A percentile compares a stretch with the other conserved stretches of the same genome.
Evolutionary conservation across 2,329 filamentous ascomycete genomes (phyloP).

Genomic region (Neonectria neomacrospora): DNA sequence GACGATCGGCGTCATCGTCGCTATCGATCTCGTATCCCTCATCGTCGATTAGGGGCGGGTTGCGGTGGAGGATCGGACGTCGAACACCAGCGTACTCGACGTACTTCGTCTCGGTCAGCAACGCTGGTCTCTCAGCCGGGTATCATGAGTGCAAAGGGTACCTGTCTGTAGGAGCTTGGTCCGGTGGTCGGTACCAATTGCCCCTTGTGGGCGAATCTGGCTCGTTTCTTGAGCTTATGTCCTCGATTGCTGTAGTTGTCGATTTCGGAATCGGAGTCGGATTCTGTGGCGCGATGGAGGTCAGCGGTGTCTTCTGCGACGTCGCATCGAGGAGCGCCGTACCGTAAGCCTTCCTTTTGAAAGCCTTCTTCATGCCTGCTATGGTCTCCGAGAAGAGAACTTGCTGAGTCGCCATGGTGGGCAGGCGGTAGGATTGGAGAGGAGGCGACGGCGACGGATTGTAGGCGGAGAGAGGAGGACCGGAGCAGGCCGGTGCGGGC

Average conservation of each 20-base stretch:
- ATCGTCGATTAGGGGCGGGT: conserved; percentile 78
- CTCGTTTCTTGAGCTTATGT: conserved; percentile 81
- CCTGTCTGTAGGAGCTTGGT: conserved; percentile 77
- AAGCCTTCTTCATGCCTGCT: conserved; percentile 73
- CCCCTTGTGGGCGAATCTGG: conserved; percentile 76
- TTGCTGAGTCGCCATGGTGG: conserved; percentile 63
- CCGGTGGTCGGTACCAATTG: conserved; percentile 74
- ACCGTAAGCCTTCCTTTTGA: conserved; percentile 74
- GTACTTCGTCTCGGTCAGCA: conserved; percentile 59
- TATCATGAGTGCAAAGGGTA: conserved; percentile 50
- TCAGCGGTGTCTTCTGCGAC: conserved; percentile 33
- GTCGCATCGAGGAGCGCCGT: conserved; percentile 31
- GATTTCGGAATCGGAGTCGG: conserved; percentile 80
- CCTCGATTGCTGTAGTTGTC: conserved; percentile 78
- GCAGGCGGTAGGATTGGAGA: conserved; percentile 25
- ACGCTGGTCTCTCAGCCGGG: conserved; percentile 15
- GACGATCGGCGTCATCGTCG: conserved; percentile 74
- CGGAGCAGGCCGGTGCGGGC: conserved; percentile 22
- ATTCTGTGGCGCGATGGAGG: conserved; percentile 63
- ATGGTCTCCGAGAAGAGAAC: conserved; percentile 74
- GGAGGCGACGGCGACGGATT: conserved; percentile 23
- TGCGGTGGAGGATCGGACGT: conserved; percentile 78
- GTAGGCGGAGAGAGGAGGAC: conserved; percentile 35
- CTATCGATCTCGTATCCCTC: conserved; percentile 82
- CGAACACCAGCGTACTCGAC: conserved; percentile 79